Percentiles rank a stretch among this genome's conserved stretches.
Evolutionary conservation across 371 early-diverging fungal genomes (phyloP).

Genomic region (Mortierella sp.): DNA sequence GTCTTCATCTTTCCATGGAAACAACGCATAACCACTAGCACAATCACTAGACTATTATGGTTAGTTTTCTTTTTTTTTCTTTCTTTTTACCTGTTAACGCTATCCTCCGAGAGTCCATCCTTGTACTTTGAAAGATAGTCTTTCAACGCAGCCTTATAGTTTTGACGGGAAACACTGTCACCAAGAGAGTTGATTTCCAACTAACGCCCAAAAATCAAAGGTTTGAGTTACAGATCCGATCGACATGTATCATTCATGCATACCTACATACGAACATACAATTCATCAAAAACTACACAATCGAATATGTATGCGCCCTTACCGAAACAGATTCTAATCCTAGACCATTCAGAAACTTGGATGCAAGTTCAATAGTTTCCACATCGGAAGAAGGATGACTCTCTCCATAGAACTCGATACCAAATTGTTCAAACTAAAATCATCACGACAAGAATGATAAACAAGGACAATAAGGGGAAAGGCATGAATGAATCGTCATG

Average conservation of each 20-base stretch:
- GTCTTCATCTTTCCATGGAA: no score
- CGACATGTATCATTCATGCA: no score
- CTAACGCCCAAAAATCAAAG: no score
- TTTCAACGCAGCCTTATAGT: constrained; percentile 58
- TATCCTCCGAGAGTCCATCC: constrained; percentile 61
- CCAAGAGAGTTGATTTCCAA: constrained; percentile 71
- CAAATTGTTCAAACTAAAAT: constrained; percentile 75
- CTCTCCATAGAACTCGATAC: constrained; percentile 67
- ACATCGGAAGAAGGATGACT: constrained; percentile 65
- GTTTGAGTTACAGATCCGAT: no score
- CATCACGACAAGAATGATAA: neutral
- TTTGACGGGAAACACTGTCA: constrained; percentile 58
- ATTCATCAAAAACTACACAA: neutral
- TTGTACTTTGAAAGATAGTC: constrained; percentile 56
- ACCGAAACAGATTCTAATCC: constrained; percentile 39
- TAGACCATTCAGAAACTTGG: constrained; percentile 58
- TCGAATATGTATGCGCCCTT: neutral
- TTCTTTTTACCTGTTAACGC: constrained; percentile 54
- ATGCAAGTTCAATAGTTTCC: constrained; percentile 66
- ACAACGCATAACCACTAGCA: no score
- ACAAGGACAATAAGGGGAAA: no score
- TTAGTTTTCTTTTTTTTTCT: no score
- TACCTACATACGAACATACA: no score
- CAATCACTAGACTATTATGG: no score
- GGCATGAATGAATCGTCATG: neutral